Base-by-base conservation (phyloP, 352 stramenopile genomes). In the Phytopythium chamaehyphon region DNA sequence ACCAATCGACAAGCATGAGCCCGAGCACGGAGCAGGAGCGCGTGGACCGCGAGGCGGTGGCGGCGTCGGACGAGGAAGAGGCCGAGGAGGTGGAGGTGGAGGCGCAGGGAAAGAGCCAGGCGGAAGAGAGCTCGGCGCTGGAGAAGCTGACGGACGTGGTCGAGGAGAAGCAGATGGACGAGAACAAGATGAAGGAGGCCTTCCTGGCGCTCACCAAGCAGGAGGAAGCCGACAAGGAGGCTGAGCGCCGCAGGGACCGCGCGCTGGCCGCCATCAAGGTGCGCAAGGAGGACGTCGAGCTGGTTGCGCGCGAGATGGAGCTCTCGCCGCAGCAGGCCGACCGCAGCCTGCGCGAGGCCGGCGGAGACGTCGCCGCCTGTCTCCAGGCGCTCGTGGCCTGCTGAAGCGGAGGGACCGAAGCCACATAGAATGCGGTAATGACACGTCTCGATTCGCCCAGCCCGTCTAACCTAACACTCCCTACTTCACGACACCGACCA, bases 91-190 rank as follows among this genome's bases (percentile, higher is more conserved):
- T 83, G 39, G 62, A 72, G 38, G 53, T 52, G 61, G 56, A 72
- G 47, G 62, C 83, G 61, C 67, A 68, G 42, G 62, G 66, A 15
- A 92, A 92, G 71, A 91, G 74, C 68, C 81, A 93, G 59, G 78
- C 84, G 38, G 84, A 94, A 44, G 81, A 90, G 61, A 89, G 69
- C 60, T 87, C 47, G 42, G 84, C 84, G 23, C 83, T 94, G 63
- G 70, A 93, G 49, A 94, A 90, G 58, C 76, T 94, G 53, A 91
- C 79, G 39, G 84, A 94, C 57, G 67, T 83, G 26, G 82, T 90
- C 38, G 82, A 91, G 65, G 83, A 94, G 64, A 92, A 90, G 60
- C 73, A 89, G 48, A 87, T 94, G 76, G 84, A 94, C 72, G 81
- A 86, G 44, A 86, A 92, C 75, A 91, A 90, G 69, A 90, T 93